These are phyloP conservation scores for Waitea zeae DNA, from an alignment of 1,284 basidiomycete species.

Conservation along the genomic window DNA sequence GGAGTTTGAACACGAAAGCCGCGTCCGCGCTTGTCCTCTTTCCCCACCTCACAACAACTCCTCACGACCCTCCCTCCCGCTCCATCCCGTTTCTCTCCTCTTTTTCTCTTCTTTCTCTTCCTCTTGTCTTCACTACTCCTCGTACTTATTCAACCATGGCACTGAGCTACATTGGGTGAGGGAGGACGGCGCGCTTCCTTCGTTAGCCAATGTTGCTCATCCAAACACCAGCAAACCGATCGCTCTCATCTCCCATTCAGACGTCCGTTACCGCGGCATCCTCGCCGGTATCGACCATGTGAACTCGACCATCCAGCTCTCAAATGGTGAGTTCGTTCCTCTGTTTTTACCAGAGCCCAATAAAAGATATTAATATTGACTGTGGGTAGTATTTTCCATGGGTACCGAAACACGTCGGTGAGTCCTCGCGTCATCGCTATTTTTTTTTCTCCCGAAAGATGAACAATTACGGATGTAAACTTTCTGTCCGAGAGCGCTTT, in stretches of 20 bases:
- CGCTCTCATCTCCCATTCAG: constrained; percentile 78
- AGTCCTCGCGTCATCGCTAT: constrained; percentile 18
- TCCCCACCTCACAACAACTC: no score
- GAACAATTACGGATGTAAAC: constrained; percentile 51
- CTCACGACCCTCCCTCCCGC: no score
- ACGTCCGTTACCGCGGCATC: constrained; percentile 80
- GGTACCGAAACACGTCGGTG: constrained; percentile 74
- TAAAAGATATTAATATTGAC: no score
- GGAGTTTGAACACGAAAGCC: no score
- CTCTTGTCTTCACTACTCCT: not conserved
- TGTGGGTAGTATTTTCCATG: constrained; percentile 60
- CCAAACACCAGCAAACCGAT: constrained; percentile 55
- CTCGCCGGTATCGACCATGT: constrained; percentile 72
- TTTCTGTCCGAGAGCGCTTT: constrained; percentile 52
- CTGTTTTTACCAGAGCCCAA: no score
- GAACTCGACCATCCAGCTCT: constrained; percentile 73
- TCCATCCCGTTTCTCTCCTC: not conserved
- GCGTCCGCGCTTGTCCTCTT: no score
- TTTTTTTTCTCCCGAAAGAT: constrained; percentile 15
- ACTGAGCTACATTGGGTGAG: constrained; percentile 61
- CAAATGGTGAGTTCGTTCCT: constrained; percentile 42
- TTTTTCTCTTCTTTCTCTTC: not conserved
- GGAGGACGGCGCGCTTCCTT: constrained; percentile 8
- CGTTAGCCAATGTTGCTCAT: constrained; percentile 3
- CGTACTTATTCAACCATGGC: constrained; percentile 37